Conservation (phyloP, 208 protist species). For the Borovskyia barvae region DNA sequence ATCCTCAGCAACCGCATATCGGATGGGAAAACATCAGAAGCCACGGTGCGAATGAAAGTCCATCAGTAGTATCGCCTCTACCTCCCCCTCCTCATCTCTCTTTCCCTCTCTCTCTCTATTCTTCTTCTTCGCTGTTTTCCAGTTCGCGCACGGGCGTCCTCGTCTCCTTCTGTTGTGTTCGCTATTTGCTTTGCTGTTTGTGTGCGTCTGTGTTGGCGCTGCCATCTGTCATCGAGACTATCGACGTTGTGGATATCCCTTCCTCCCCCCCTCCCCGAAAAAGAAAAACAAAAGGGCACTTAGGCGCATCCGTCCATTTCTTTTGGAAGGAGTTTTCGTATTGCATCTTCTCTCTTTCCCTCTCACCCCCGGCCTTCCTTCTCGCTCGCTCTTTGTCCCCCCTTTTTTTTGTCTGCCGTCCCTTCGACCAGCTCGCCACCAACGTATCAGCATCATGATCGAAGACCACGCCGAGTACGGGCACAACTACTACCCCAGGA, state of each 20-base stretch:
- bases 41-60: no score
- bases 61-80: background rate
- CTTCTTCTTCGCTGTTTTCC: background rate
- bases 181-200: background rate
- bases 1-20: no score
- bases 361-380: no score
- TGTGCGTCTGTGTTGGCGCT: background rate
- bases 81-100: background rate
- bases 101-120: slow-evolving; percentile 3
- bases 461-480: slow-evolving; percentile 79
- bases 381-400: no score
- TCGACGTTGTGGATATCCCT: background rate
- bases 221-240: background rate
- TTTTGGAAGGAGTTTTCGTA: no score
- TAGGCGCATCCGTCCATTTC: no score
- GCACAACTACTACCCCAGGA: slow-evolving; percentile 69
- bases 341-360: no score
- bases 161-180: background rate
- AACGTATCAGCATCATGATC: no score
- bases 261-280: background rate
- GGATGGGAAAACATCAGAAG: no score
- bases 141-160: background rate
- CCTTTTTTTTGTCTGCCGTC: background rate
- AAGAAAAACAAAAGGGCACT: no score
- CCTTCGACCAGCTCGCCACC: background rate